Base-by-base conservation (phyloP, 257 asterid genomes). In the Fraxinus anomala region DNA sequence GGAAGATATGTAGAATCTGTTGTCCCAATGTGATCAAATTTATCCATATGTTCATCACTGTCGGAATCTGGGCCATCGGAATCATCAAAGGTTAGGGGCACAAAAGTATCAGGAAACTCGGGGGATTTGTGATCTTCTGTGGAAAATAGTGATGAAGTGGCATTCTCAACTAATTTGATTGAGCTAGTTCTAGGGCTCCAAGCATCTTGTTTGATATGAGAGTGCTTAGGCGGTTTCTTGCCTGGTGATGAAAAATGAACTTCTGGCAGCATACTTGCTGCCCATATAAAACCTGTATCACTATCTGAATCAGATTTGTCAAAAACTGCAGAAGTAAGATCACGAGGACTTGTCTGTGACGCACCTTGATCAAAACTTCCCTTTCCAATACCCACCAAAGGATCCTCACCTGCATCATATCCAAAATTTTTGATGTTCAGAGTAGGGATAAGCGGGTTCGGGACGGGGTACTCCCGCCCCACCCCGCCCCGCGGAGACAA, bases 281-380 rank as follows among this genome's bases (percentile, higher is more conserved):
- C 87, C 89, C 13, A 75, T 26, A 79, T 80, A 83, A 76, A 77
- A 83, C 77, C 78, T 81, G 73, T 67, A 66, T 88, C 96, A 80
- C 75, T 80, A 44, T 89, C 95, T 70, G 97, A 89, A 82, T 91
- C 92, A 81, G 83, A 82, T 51, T 87, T 88, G 73, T 92, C 95
- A 82, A 85, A 89, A 76, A 82, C 79, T 83, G 76, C 86, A 87
- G 87, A 83, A 82, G 77, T 87, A 73, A 80, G 56, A 76, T 78
- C 89, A 73, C 82, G 84, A 78, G 86, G 77, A 83, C 86, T 77
- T 70, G 79, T 75, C 80, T 80, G 74, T 30, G 78, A 81, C 34
- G 84, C 77, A 83, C 78, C 89, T 40, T 68, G 83, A 74, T 77
- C 70, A 78, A 80, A 63, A 75, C 66, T 37, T 6, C 75, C 81